Percentiles rank a stretch among this genome's conserved stretches.
These are phyloP conservation scores for Geotrichum aggregatum DNA, from an alignment of 1,139 yeast species.

Conservation along the genomic window DNA sequence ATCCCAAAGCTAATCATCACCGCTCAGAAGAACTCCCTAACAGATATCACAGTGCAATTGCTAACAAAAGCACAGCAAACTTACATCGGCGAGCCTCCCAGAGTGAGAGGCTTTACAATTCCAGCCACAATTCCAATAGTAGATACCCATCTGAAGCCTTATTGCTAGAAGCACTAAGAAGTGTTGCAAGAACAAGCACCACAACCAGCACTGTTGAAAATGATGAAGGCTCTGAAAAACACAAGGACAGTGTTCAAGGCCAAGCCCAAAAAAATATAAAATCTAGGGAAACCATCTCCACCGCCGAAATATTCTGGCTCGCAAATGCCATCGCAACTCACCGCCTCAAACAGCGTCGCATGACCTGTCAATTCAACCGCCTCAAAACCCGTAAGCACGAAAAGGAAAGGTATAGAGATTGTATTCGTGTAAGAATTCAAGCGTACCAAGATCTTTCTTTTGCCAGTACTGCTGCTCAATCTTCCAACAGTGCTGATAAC, in stretches of 20 bases:
- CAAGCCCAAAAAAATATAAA: no score
- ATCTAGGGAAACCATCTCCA: no score
- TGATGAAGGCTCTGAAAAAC: no score
- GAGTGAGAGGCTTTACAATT: no score
- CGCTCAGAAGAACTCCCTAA: neutral
- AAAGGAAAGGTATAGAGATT: neutral
- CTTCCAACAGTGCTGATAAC: no score
- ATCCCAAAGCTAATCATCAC: neutral
- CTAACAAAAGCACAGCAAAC: neutral
- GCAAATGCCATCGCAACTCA: constrained; percentile 7
- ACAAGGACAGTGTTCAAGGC: no score
- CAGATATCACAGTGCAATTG: neutral
- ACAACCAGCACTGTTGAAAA: neutral
- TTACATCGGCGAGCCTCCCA: neutral
- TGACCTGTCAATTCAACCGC: neutral
- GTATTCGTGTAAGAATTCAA: neutral
- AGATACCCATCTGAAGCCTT: no score
- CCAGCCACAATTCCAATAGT: no score
- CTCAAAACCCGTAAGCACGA: neutral
- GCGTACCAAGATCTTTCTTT: neutral
- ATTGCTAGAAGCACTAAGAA: no score
- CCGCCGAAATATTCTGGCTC: neutral
- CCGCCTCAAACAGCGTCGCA: constrained; percentile 1
- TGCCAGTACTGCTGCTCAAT: no score
- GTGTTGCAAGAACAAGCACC: no score